These are phyloP conservation scores for Trichoderma cornu-damae DNA, from an alignment of 2,329 filamentous ascomycete genomes.

Conservation along the genomic window DNA sequence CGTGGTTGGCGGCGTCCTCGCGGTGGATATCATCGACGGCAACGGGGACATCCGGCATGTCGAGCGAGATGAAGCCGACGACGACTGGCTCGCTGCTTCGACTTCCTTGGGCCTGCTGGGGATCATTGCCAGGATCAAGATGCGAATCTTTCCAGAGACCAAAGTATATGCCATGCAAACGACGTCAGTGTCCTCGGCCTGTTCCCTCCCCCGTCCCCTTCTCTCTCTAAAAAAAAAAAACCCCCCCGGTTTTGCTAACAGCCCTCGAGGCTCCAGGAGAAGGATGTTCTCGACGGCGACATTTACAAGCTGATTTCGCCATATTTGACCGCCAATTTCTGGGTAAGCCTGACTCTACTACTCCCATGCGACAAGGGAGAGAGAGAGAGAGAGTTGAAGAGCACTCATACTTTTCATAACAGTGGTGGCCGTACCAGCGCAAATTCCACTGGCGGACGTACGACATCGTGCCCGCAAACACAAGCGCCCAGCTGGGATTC, in stretches of 20 bases:
- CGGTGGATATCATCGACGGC: slow-evolving; percentile 47
- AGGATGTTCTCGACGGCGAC: slow-evolving; percentile 45
- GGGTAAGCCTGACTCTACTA: slow-evolving; percentile 33
- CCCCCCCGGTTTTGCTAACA: too few relatives aligned
- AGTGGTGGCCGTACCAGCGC: slow-evolving; percentile 49
- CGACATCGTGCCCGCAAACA: slow-evolving; percentile 39
- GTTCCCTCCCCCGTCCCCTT: too few relatives aligned
- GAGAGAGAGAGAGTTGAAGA: too few relatives aligned
- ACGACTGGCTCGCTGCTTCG: slow-evolving; percentile 48
- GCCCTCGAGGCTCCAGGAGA: slow-evolving; percentile 37
- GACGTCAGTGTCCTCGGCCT: too few relatives aligned
- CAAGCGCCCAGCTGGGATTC: slow-evolving; percentile 43
- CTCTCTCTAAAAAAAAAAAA: neutral
- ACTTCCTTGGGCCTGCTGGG: slow-evolving; percentile 47
- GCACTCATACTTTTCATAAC: neutral
- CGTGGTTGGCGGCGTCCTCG: slow-evolving; percentile 45
- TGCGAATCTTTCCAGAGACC: slow-evolving; percentile 47
- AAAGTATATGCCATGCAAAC: slow-evolving; percentile 48
- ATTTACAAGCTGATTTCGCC: slow-evolving; percentile 47
- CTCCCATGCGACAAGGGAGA: neutral
- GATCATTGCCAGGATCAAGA: slow-evolving; percentile 44
- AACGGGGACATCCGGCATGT: slow-evolving; percentile 40
- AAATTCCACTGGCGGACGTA: slow-evolving; percentile 52
- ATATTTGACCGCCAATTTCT: slow-evolving; percentile 48
- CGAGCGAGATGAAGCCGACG: slow-evolving; percentile 38